These are phyloP conservation scores for Pythium biforme DNA, from an alignment of 352 stramenopile species.

Conservation along the genomic window DNA sequence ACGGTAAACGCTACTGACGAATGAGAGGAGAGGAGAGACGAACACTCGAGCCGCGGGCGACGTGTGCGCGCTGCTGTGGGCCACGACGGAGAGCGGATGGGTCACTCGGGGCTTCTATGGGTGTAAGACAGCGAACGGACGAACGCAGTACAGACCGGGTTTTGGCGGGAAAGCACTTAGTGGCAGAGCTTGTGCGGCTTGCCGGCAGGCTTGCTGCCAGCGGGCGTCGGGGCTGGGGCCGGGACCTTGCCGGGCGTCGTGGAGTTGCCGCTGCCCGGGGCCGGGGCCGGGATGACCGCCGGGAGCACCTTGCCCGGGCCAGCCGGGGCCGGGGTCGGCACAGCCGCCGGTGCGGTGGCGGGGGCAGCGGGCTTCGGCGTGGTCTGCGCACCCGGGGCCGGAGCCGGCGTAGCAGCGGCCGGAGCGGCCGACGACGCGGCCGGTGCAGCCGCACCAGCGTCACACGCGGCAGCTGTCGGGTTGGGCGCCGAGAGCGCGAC, in stretches of 20 bases:
- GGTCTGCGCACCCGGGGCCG: not conserved
- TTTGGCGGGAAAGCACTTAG: not conserved
- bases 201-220: conserved; percentile 2
- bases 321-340: not conserved
- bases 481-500: not conserved
- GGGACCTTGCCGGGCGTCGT: not conserved
- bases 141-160: not conserved
- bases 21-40: not conserved
- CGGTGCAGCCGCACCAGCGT: not conserved
- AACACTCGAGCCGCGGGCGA: conserved; percentile 8
- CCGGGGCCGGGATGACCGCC: not conserved
- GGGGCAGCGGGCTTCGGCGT: not conserved
- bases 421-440: not conserved
- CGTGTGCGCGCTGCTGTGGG: conserved; percentile 7
- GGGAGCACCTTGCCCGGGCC: not conserved
- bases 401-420: not conserved
- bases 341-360: not conserved
- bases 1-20: conserved; percentile 3
- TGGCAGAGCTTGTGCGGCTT: conserved; percentile 19
- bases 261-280: not conserved
- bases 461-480: not conserved
- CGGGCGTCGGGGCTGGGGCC: conserved; percentile 6
- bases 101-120: conserved; percentile 7
- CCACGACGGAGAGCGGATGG: conserved; percentile 1
- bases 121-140: conserved; percentile 1